A percentile compares a stretch with the other conserved stretches of the same genome.
These are phyloP conservation scores for Fusarium sp. DNA, from an alignment of 2,329 filamentous ascomycete species.

Conservation along the genomic window DNA sequence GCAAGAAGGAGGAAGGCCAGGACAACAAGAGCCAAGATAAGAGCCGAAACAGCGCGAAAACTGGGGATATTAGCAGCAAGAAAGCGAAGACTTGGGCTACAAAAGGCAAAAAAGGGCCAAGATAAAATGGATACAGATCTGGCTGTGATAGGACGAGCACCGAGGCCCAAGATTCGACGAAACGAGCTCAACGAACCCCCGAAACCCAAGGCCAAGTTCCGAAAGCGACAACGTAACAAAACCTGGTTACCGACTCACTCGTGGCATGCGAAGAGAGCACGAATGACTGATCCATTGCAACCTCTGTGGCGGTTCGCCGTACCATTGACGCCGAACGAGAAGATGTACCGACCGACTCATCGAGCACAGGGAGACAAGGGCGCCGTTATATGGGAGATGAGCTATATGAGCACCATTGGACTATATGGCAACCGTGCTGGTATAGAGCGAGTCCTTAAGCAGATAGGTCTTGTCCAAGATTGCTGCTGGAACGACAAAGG, in stretches of 20 bases:
- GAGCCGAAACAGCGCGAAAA: constrained; percentile 79
- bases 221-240: constrained; percentile 86
- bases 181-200: constrained; percentile 71
- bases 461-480: constrained; percentile 68
- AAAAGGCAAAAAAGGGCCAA: constrained; percentile 41
- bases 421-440: constrained; percentile 73
- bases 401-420: constrained; percentile 88
- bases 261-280: constrained; percentile 91
- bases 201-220: constrained; percentile 71
- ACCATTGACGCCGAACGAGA: constrained; percentile 85
- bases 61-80: constrained; percentile 70
- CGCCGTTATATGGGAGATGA: constrained; percentile 89
- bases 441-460: constrained; percentile 71
- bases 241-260: constrained; percentile 95
- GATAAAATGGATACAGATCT: constrained; percentile 17
- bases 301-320: constrained; percentile 92
- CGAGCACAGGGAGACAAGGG: constrained; percentile 79
- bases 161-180: constrained; percentile 73
- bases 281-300: constrained; percentile 80
- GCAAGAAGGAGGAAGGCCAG: constrained; percentile 68
- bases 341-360: constrained; percentile 88
- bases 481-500: constrained; percentile 70
- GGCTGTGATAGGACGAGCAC: constrained; percentile 40
- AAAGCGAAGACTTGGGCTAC: constrained; percentile 57
- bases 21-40: constrained; percentile 66